Evolutionary conservation across 805 yeast species (phyloP).

Genomic region (Maudiozyma turicensis): DNA sequence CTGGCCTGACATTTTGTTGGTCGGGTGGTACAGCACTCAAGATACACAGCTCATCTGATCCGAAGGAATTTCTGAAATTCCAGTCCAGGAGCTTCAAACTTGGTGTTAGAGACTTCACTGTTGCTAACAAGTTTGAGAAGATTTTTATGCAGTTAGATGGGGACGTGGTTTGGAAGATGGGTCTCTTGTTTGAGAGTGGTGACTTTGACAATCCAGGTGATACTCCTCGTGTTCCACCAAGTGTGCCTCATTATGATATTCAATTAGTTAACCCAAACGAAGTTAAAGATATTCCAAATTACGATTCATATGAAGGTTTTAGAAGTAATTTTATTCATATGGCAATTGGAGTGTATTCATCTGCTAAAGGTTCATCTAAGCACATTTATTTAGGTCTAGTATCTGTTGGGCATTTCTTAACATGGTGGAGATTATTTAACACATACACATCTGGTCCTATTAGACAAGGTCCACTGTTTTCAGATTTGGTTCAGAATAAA

Average conservation of each 20-base stretch:
- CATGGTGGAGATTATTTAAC: constrained; percentile 76
- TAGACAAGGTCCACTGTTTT: constrained; percentile 60
- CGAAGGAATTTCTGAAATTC: constrained; percentile 42
- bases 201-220: constrained; percentile 28
- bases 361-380: constrained; percentile 40
- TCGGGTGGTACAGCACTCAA: constrained; percentile 40
- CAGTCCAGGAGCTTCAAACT: constrained; percentile 48
- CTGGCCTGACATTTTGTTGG: constrained; percentile 63
- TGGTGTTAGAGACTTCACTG: constrained; percentile 40
- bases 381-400: constrained; percentile 65
- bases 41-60: constrained; percentile 41
- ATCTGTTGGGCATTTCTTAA: constrained; percentile 54
- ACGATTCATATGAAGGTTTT: constrained; percentile 54
- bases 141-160: constrained; percentile 54
- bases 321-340: constrained; percentile 56
- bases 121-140: constrained; percentile 31
- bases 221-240: constrained; percentile 37
- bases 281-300: constrained; percentile 32
- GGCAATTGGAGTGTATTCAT: constrained; percentile 33
- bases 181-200: constrained; percentile 64
- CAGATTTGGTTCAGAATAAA: constrained; percentile 35
- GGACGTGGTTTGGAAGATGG: constrained; percentile 67
- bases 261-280: constrained; percentile 47
- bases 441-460: constrained; percentile 73
- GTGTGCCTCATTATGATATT: constrained; percentile 56